Percentiles rank a stretch among this genome's conserved stretches.
Evolutionary conservation across 2,329 filamentous ascomycete genomes (phyloP).

Genomic region (Leptographium galeiforme): DNA sequence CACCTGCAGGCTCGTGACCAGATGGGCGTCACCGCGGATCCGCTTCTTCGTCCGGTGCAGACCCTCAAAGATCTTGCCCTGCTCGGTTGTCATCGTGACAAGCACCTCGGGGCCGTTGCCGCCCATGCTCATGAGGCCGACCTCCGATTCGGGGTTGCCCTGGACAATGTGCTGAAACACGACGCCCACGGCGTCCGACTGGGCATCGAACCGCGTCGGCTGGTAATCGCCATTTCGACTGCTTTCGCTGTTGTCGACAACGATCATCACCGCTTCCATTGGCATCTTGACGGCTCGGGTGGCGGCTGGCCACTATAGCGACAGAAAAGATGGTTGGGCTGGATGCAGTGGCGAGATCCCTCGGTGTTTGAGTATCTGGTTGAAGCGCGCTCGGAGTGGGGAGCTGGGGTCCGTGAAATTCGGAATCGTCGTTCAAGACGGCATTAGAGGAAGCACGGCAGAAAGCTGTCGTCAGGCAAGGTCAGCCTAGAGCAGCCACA

Average conservation of each 20-base stretch:
- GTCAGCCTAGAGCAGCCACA: constrained; percentile 4
- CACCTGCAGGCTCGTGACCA: constrained; percentile 90
- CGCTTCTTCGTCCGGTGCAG: constrained; percentile 80
- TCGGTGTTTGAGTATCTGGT: not conserved
- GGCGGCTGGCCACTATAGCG: not conserved
- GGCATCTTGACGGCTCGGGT: constrained; percentile 55
- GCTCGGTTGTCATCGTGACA: constrained; percentile 89
- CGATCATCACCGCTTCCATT: constrained; percentile 98
- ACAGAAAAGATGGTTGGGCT: not conserved
- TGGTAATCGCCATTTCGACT: constrained; percentile 90
- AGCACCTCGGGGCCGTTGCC: constrained; percentile 95
- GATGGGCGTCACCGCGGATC: constrained; percentile 77
- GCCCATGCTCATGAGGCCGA: constrained; percentile 98
- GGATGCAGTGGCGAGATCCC: not conserved
- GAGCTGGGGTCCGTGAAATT: not conserved
- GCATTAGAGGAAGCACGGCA: not conserved
- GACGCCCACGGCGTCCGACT: constrained; percentile 87
- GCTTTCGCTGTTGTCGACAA: constrained; percentile 98
- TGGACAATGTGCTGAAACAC: constrained; percentile 93
- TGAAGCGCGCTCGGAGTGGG: not conserved
- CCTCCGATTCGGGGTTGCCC: constrained; percentile 90
- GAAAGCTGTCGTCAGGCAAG: constrained; percentile 13
- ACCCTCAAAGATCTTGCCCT: constrained; percentile 87
- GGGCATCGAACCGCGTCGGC: constrained; percentile 89
- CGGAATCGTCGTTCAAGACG: not conserved